These are phyloP conservation scores for Fusarium albosuccineum DNA, from an alignment of 2,329 filamentous ascomycete genomes.

Conservation along the genomic window DNA sequence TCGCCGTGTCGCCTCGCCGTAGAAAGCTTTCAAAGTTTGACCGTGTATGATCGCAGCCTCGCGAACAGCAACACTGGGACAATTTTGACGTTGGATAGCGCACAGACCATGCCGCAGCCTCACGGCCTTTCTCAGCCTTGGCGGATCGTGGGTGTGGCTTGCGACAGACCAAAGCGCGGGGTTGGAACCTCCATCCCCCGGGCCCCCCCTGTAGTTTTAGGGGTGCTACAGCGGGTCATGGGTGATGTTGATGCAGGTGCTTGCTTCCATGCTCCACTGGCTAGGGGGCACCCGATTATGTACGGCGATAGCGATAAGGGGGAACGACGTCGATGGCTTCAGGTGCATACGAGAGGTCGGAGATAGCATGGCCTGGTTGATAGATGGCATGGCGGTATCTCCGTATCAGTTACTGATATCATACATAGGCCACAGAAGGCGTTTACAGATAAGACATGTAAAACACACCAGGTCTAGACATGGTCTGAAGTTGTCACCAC, in stretches of 20 bases:
- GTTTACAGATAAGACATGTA: background rate
- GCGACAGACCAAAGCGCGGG: background rate
- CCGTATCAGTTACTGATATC: too few relatives aligned
- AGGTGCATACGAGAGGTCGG: background rate
- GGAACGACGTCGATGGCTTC: conserved; percentile 16
- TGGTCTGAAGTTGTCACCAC: background rate
- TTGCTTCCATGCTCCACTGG: conserved; percentile 12
- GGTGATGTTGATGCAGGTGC: conserved; percentile 17
- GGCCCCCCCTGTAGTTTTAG: conserved; percentile 22
- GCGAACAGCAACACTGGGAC: conserved; percentile 3
- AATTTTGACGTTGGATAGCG: conserved; percentile 16
- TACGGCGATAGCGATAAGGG: conserved; percentile 39
- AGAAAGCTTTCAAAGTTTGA: background rate
- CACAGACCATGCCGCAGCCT: conserved; percentile 38
- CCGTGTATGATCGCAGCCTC: conserved; percentile 15
- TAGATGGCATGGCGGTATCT: too few relatives aligned
- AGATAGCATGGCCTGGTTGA: too few relatives aligned
- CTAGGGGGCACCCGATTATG: background rate
- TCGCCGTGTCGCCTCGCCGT: background rate
- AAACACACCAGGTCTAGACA: background rate
- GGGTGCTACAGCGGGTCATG: conserved; percentile 21
- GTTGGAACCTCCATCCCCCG: background rate
- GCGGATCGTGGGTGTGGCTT: conserved; percentile 17
- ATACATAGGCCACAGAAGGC: too few relatives aligned
- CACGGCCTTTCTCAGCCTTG: conserved; percentile 32